phyloP scores from a whole-genome alignment of 805 yeast species.

The Ogataea methylovora region DNA sequence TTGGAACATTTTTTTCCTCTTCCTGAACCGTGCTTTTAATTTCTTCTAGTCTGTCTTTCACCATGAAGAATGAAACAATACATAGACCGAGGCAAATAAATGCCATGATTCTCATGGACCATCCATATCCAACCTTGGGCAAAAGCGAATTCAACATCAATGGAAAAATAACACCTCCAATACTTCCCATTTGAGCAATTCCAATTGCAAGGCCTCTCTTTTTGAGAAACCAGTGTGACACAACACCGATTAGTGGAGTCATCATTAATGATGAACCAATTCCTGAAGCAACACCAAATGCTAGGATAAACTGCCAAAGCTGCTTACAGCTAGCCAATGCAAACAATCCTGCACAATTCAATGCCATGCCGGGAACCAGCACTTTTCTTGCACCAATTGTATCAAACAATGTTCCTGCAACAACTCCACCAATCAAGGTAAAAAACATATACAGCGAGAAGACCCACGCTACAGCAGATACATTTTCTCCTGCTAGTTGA shows the following conservation, averaged over 20 bases:
- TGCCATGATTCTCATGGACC: constrained; percentile 51
- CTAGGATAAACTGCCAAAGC: constrained; percentile 53
- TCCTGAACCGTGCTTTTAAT: constrained; percentile 12
- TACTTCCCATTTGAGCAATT: constrained; percentile 40
- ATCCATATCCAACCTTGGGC: constrained; percentile 40
- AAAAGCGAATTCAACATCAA: constrained; percentile 42
- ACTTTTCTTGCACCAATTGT: constrained; percentile 46
- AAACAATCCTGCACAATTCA: constrained; percentile 46
- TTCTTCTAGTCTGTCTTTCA: constrained; percentile 32
- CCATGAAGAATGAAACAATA: constrained; percentile 26
- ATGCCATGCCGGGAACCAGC: constrained; percentile 33
- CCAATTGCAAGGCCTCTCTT: constrained; percentile 54
- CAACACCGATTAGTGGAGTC: constrained; percentile 53
- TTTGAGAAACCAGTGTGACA: constrained; percentile 58
- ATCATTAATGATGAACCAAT: constrained; percentile 52
- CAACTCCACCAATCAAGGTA: constrained; percentile 32
- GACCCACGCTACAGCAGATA: constrained; percentile 57
- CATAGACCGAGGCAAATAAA: constrained; percentile 36
- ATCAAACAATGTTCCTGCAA: constrained; percentile 50
- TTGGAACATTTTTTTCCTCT: constrained; percentile 10
- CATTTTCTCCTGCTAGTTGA: constrained; percentile 37
- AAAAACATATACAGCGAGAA: constrained; percentile 52
- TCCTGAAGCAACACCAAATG: constrained; percentile 52
- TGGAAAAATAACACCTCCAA: constrained; percentile 49
- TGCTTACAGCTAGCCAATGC: constrained; percentile 47